phyloP scores from a whole-genome alignment of 768 basidiomycete genomes.

The Coprinopsis strossmayeri region DNA sequence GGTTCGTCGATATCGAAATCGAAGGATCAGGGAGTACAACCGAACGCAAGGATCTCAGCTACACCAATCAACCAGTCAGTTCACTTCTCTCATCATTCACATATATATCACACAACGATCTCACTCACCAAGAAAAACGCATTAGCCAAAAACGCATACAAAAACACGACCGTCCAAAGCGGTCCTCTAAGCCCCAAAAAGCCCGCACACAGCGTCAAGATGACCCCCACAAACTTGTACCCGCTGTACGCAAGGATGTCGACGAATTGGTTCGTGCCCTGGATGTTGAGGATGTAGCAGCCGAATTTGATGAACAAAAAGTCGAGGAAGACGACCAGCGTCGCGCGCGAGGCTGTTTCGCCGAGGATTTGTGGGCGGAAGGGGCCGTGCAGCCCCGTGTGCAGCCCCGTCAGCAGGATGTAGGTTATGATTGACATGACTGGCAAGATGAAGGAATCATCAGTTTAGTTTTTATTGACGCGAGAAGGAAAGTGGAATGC shows the following conservation, averaged over 20 bases:
- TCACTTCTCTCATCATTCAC: background rate
- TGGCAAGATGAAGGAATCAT: slow-evolving; percentile 20
- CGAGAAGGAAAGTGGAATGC: too few species aligned
- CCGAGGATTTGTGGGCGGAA: slow-evolving; percentile 89
- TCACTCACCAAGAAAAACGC: slow-evolving; percentile 95
- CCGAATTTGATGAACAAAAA: slow-evolving; percentile 86
- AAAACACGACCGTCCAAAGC: slow-evolving; percentile 64
- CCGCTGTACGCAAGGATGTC: slow-evolving; percentile 91
- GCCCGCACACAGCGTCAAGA: slow-evolving; percentile 67
- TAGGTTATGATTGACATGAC: slow-evolving; percentile 97
- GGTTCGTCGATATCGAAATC: slow-evolving; percentile 24
- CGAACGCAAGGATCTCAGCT: slow-evolving; percentile 72
- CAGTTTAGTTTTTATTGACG: background rate
- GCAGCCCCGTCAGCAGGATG: slow-evolving; percentile 80
- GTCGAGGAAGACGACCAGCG: slow-evolving; percentile 82
- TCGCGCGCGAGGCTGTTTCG: slow-evolving; percentile 74
- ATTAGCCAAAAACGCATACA: slow-evolving; percentile 84
- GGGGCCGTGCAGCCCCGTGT: slow-evolving; percentile 72
- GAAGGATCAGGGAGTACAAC: slow-evolving; percentile 83
- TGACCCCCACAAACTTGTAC: slow-evolving; percentile 97
- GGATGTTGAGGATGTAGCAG: slow-evolving; percentile 89
- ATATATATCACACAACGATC: too few species aligned
- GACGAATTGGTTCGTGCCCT: slow-evolving; percentile 59
- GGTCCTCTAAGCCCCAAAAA: slow-evolving; percentile 58
- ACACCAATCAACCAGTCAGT: background rate